These are phyloP conservation scores for Rutstroemia sydowiana DNA, from an alignment of 2,329 filamentous ascomycete species.

Conservation along the genomic window DNA sequence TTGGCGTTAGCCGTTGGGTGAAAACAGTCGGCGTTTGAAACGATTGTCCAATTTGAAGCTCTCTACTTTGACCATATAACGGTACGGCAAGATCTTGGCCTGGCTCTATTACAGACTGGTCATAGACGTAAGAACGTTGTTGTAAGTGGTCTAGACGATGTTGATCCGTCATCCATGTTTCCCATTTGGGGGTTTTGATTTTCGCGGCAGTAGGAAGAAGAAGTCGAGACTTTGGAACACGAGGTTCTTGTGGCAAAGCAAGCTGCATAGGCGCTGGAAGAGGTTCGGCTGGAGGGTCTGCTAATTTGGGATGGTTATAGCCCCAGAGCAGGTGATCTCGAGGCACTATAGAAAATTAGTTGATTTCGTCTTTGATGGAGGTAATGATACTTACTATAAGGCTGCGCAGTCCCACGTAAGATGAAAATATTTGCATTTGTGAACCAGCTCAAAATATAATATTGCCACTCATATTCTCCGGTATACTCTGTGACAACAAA, in stretches of 20 bases:
- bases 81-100: conserved; percentile 20
- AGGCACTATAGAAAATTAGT: background rate
- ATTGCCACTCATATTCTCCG: conserved; percentile 11
- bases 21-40: too few relatives aligned
- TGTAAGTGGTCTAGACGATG: conserved; percentile 17
- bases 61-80: conserved; percentile 7
- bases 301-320: background rate
- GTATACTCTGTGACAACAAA: background rate
- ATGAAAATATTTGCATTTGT: conserved; percentile 1
- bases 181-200: conserved; percentile 11
- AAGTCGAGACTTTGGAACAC: conserved; percentile 17
- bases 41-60: background rate
- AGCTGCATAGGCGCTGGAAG: background rate
- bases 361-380: background rate
- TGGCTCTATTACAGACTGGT: conserved; percentile 23
- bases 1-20: conserved; percentile 15
- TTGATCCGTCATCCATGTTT: conserved; percentile 17
- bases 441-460: conserved; percentile 18
- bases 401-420: background rate
- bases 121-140: conserved; percentile 16
- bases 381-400: background rate
- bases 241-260: background rate
- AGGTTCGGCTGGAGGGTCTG: background rate
- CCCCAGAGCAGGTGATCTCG: conserved; percentile 1
- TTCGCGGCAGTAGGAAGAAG: conserved; percentile 12